Evolutionary conservation across 2,329 filamentous ascomycete species (phyloP), one percentile per base, ranked within the genome.

Genomic region (Penicillium sp.): DNA sequence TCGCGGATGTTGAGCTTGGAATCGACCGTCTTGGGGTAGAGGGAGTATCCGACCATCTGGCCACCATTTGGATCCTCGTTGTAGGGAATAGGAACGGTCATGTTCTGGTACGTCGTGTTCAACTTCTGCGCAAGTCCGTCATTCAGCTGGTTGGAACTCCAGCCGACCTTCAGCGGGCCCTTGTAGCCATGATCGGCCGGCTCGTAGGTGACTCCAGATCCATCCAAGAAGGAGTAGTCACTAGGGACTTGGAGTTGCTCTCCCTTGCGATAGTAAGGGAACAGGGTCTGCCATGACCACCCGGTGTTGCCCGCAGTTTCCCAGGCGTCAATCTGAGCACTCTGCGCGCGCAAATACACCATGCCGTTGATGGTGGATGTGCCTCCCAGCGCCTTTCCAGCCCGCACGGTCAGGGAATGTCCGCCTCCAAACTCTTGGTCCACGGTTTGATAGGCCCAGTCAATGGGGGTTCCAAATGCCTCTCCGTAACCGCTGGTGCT

Each of bases 61-160:
- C 73, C 72, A 9, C 58, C 59, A 48, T 74, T 73, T 2, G 64
- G 42, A 36, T 75, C 73, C 14, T 36, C 33, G 19, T 69, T 74
- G 45, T 56, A 68, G 0, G 56, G 53, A 10, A 72, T 3, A 67
- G 39, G 7, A 38, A 45, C 26, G 56, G 44, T 11, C 61, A 65
- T 4, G 68, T 70, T 3, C 39, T 39, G 56, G 51, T 25, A 58
- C 19, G 33, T 49, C 33, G 45, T 33, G 41, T 39, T 51, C 36
- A 28, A 11, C 10, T 27, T 45, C 41, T 52, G 49, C 7, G 49
- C 49, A n/a, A 50, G 42, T 4, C 49, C 49, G 29, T 50, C 45
- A 10, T 48, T 50, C 30, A 52, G 23, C 33, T 53, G 51, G 7
- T 45, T 43, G 18, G 48, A 33, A 25, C 36, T 39, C 21, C 53